These are phyloP conservation scores for Hypoxylon rubiginosum DNA, from an alignment of 2,329 filamentous ascomycete species.

Conservation along the genomic window DNA sequence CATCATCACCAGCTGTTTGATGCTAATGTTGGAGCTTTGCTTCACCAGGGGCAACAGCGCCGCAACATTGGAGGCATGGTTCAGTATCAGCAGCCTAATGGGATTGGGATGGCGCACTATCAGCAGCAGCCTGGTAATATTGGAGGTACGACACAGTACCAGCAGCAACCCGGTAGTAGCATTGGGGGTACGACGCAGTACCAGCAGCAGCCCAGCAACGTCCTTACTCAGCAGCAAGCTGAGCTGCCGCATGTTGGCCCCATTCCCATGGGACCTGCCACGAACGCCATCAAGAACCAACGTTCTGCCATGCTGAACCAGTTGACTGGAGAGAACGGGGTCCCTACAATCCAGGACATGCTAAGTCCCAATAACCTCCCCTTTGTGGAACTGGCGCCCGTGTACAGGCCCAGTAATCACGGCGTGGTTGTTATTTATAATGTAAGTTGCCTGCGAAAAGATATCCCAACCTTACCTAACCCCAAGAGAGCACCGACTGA, in stretches of 20 bases:
- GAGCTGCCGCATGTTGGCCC: background rate
- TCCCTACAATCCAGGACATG: conserved; percentile 54
- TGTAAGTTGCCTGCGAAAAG: conserved; percentile 55
- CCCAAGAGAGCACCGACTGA: conserved; percentile 4
- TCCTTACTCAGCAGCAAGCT: background rate
- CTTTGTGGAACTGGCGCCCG: conserved; percentile 61
- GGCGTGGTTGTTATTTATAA: conserved; percentile 66
- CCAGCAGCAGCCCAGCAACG: background rate
- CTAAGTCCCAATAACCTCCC: conserved; percentile 60
- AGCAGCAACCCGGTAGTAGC: no score
- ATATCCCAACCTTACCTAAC: no score
- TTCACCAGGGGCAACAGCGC: no score
- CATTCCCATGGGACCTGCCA: background rate
- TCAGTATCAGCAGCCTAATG: background rate
- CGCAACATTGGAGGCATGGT: background rate
- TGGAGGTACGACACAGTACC: background rate
- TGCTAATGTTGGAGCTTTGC: no score
- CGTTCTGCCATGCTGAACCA: conserved; percentile 36
- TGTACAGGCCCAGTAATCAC: no score
- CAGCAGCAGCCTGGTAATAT: background rate
- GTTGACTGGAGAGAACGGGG: conserved; percentile 53
- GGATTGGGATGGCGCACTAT: background rate
- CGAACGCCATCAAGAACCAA: background rate
- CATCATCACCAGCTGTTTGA: background rate
- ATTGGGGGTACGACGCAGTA: background rate